Conservation (phyloP, 352 stramenopile genomes). For the Pilasporangium apinafurcum region DNA sequence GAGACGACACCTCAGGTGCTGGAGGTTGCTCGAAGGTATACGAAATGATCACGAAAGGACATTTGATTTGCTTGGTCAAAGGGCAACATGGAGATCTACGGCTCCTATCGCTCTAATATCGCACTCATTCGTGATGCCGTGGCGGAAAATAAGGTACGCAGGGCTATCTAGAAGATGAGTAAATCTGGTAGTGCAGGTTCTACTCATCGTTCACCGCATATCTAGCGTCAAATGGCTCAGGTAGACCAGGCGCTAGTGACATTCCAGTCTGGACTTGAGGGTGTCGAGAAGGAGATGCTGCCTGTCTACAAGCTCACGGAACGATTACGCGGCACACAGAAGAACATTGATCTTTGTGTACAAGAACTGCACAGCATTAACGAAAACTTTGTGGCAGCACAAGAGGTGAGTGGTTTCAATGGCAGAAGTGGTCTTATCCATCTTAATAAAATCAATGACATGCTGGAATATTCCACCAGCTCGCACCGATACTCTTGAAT, state of each 20-base stretch:
- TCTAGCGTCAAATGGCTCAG: conserved; percentile 52
- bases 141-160: conserved; percentile 48
- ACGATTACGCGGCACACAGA: conserved; percentile 69
- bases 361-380: conserved; percentile 62
- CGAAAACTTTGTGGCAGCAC: conserved; percentile 65
- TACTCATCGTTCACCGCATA: background rate
- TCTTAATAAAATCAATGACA: background rate
- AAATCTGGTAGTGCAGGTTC: background rate
- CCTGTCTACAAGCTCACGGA: conserved; percentile 83
- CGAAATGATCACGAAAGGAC: background rate
- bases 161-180: background rate
- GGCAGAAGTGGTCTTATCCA: background rate
- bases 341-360: conserved; percentile 81
- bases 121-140: conserved; percentile 58
- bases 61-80: no score
- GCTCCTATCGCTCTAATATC: conserved; percentile 36
- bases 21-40: no score
- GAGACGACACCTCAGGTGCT: background rate
- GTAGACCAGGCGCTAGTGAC: conserved; percentile 46
- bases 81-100: conserved; percentile 47
- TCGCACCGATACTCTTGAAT: conserved; percentile 54
- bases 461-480: conserved; percentile 14
- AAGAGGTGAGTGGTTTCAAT: conserved; percentile 28
- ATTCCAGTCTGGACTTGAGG: conserved; percentile 58
- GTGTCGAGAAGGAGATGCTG: conserved; percentile 77